These are phyloP conservation scores for Dictyostelium capitatum DNA, from an alignment of 78 protist species.

Conservation along the genomic window DNA sequence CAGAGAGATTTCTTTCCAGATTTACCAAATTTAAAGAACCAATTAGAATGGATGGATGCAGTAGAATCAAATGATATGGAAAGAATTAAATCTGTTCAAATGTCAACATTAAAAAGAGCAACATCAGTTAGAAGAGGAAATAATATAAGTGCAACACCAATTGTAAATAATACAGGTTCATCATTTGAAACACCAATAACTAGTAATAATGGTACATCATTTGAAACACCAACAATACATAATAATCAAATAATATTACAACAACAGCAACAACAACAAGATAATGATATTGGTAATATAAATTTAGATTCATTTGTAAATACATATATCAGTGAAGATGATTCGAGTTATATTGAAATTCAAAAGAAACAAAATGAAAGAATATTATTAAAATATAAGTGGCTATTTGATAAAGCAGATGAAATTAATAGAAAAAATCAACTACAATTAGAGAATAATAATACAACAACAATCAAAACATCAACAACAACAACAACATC, in stretches of 20 bases:
- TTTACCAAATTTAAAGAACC: constrained; percentile 59
- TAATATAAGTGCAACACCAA: constrained; percentile 14
- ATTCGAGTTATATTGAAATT: constrained; percentile 30
- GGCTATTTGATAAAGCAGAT: constrained; percentile 29
- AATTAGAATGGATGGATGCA: constrained; percentile 80
- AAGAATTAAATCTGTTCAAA: constrained; percentile 55
- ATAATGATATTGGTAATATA: background rate
- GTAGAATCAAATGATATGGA: constrained; percentile 70
- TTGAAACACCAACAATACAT: constrained; percentile 28
- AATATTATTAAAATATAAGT: constrained; percentile 27
- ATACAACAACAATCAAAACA: background rate
- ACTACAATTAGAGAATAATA: constrained; percentile 9
- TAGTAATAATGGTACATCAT: constrained; percentile 14
- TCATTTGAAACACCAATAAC: background rate
- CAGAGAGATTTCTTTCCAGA: constrained; percentile 87
- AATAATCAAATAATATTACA: background rate
- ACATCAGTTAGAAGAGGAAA: background rate
- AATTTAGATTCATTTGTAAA: constrained; percentile 51
- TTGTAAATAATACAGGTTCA: background rate
- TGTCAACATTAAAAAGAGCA: constrained; percentile 26
- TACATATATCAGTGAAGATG: constrained; percentile 54
- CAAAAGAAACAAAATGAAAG: constrained; percentile 6
- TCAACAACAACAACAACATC: background rate
- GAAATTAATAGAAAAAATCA: constrained; percentile 20
- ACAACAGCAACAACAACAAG: background rate